A percentile compares a stretch with the other conserved stretches of the same genome.
Evolutionary conservation across 257 asterid genomes (phyloP).

Genomic region (Nicotiana knightiana): DNA sequence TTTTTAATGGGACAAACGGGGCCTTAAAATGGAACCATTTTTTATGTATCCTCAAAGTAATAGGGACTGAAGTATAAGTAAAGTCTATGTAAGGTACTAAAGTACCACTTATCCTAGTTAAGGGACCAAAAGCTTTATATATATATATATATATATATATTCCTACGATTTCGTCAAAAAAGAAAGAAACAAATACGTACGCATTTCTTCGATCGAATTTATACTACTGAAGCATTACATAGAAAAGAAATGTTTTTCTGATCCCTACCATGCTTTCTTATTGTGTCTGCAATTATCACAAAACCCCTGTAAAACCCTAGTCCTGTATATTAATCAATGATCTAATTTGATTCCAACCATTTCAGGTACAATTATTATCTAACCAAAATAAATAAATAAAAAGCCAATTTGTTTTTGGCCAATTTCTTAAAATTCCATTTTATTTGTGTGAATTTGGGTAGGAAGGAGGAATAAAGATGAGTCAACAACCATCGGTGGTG

Average conservation of each 20-base stretch:
- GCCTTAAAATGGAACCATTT: too few species aligned
- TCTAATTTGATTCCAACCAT: background rate
- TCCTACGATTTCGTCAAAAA: background rate
- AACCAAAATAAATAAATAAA: too few species aligned
- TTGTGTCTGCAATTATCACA: too few species aligned
- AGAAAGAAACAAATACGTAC: background rate
- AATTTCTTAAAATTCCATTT: background rate
- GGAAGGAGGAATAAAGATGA: conserved; percentile 38
- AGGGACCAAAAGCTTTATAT: background rate
- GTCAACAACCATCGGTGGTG: conserved; percentile 81
- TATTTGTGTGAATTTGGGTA: background rate
- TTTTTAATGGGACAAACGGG: too few species aligned
- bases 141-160: too few species aligned
- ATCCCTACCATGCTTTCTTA: too few species aligned
- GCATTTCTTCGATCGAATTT: background rate
- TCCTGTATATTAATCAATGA: background rate
- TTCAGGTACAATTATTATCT: too few species aligned
- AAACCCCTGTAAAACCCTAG: background rate
- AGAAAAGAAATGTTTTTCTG: background rate
- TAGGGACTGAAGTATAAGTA: too few species aligned
- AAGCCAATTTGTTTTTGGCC: background rate
- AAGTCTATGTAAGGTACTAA: too few species aligned
- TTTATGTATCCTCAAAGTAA: too few species aligned
- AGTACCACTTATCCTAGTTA: too few species aligned
- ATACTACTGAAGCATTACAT: background rate